phyloP scores from a whole-genome alignment of 2,329 filamentous ascomycete species.

The Thielaviopsis ethacetica region DNA sequence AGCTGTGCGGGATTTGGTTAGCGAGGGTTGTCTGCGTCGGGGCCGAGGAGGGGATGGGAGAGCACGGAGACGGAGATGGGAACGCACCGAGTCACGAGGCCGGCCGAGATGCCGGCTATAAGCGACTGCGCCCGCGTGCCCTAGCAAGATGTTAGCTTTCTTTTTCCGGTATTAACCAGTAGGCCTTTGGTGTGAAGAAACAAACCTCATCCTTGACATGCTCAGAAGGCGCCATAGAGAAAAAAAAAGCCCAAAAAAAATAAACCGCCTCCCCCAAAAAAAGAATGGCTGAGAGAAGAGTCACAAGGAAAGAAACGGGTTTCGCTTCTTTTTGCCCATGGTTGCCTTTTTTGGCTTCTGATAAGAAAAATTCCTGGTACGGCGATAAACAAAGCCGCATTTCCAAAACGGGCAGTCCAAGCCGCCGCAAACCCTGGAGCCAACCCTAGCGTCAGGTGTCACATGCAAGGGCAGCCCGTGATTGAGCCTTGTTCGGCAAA shows the following conservation, averaged over 20 bases:
- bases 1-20: conserved; percentile 33
- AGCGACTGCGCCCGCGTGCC: conserved; percentile 41
- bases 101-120: conserved; percentile 46
- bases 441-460: background rate
- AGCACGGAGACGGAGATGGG: background rate
- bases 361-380: background rate
- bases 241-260: background rate
- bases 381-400: background rate
- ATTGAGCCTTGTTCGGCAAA: no score
- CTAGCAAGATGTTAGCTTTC: conserved; percentile 18
- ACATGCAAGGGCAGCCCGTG: no score
- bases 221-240: conserved; percentile 2
- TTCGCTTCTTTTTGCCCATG: background rate
- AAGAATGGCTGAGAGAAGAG: no score
- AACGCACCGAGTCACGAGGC: conserved; percentile 69
- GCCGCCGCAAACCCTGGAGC: background rate
- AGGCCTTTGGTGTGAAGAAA: background rate
- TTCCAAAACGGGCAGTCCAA: background rate
- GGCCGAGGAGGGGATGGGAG: no score
- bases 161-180: no score
- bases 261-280: background rate
- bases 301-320: background rate
- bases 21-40: background rate
- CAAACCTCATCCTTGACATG: conserved; percentile 13
- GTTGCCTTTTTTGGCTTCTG: no score